Evolutionary conservation across 306 rosid genomes (phyloP).

Genomic region (Alnus rubra): DNA sequence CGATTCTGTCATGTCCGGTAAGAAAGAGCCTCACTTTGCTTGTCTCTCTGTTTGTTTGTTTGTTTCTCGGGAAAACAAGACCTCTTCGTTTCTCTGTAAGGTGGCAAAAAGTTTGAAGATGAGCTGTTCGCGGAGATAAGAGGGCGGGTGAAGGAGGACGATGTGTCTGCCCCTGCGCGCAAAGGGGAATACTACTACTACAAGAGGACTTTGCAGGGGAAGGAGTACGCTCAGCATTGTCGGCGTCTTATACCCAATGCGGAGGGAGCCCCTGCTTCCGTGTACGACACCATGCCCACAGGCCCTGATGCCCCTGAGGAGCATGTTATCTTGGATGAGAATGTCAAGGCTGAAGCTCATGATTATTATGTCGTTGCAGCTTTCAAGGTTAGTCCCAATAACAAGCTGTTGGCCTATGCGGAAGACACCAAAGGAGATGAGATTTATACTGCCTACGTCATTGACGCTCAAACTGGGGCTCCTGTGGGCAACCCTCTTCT

Average conservation of each 20-base stretch:
- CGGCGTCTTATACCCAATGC: conserved; percentile 55
- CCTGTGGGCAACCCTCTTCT: conserved; percentile 59
- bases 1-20: conserved; percentile 68
- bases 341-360: conserved; percentile 63
- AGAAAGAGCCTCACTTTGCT: neutral
- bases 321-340: conserved; percentile 87
- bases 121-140: conserved; percentile 69
- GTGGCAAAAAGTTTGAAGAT: conserved; percentile 63
- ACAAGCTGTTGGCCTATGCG: conserved; percentile 80
- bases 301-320: conserved; percentile 70
- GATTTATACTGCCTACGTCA: conserved; percentile 72
- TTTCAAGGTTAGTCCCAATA: conserved; percentile 79
- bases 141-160: conserved; percentile 88
- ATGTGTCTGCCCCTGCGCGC: conserved; percentile 66
- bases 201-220: conserved; percentile 57
- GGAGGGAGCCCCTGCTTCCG: conserved; percentile 47
- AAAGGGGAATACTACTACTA: conserved; percentile 75
- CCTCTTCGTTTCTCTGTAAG: conserved; percentile 19
- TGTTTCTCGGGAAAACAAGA: neutral
- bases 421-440: conserved; percentile 95
- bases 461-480: conserved; percentile 70
- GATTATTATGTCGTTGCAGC: conserved; percentile 56
- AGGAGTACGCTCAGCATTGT: conserved; percentile 82
- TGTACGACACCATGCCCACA: conserved; percentile 62
- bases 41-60: neutral